phyloP scores from a whole-genome alignment of 345 rosid genomes.

The Pugionium dolabratum region DNA sequence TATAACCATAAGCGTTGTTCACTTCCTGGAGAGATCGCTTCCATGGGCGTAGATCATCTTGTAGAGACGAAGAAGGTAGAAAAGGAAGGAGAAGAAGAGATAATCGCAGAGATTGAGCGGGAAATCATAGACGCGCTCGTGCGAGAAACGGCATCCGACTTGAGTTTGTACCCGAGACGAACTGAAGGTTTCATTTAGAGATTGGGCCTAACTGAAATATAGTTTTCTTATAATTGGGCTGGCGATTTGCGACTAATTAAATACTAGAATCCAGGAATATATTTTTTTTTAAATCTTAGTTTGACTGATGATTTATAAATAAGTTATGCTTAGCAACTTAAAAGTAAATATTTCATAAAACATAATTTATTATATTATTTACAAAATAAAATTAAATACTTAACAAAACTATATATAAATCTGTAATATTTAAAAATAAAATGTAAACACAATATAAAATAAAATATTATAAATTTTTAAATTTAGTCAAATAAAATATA shows the following conservation, averaged over 20 bases:
- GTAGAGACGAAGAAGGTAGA: slow-evolving; percentile 35
- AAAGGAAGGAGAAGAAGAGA: slow-evolving; percentile 53
- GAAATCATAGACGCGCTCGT: slow-evolving; percentile 51
- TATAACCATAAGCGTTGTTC: slow-evolving; percentile 46
- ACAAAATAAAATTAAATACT: no score
- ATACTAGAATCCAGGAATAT: neutral
- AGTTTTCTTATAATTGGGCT: slow-evolving; percentile 1
- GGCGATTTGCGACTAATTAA: neutral
- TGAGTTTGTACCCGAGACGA: neutral
- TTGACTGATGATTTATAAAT: no score
- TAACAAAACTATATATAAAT: no score
- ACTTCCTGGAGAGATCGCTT: slow-evolving; percentile 53
- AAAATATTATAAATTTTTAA: no score
- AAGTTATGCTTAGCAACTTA: no score
- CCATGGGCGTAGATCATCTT: slow-evolving; percentile 42
- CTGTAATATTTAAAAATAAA: no score
- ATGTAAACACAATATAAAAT: no score
- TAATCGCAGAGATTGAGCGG: slow-evolving; percentile 53
- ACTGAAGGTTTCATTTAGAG: neutral
- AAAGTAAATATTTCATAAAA: no score
- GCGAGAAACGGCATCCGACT: slow-evolving; percentile 47
- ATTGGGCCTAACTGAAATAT: slow-evolving; percentile 5
- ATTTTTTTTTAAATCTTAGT: no score
- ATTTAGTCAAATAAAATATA: no score
- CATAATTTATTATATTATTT: no score